Conservation (phyloP, 345 rosid species). For the Salix dunnii region DNA sequence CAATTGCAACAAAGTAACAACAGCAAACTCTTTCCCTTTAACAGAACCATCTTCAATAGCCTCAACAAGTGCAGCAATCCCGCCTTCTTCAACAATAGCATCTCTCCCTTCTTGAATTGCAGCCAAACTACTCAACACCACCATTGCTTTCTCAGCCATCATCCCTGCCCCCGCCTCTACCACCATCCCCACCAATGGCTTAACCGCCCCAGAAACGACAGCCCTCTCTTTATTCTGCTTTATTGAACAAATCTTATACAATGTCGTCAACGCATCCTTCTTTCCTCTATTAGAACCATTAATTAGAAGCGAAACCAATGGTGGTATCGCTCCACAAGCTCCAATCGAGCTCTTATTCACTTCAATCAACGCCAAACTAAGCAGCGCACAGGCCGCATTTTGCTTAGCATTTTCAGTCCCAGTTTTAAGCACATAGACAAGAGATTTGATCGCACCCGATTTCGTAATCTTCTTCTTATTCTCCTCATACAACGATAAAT, state of each 20-base stretch:
- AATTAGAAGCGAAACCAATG: conserved; percentile 74
- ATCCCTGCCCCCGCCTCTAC: conserved; percentile 78
- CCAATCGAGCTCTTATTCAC: conserved; percentile 86
- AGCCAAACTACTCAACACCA: conserved; percentile 73
- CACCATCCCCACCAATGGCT: conserved; percentile 76
- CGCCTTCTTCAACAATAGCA: conserved; percentile 82
- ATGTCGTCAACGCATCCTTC: conserved; percentile 84
- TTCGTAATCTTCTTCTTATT: conserved; percentile 58
- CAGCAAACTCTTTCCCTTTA: conserved; percentile 88
- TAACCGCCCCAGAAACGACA: conserved; percentile 80
- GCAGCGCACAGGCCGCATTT: conserved; percentile 86
- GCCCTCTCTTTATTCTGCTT: conserved; percentile 89
- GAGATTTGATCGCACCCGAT: conserved; percentile 76
- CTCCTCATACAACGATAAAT: conserved; percentile 71
- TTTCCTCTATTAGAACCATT: conserved; percentile 81
- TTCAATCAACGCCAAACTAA: conserved; percentile 76
- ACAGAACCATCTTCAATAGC: conserved; percentile 82
- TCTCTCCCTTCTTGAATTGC: conserved; percentile 68
- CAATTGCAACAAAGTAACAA: conserved; percentile 72
- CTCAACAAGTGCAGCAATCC: conserved; percentile 85
- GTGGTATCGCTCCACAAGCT: conserved; percentile 90
- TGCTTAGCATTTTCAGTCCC: conserved; percentile 97
- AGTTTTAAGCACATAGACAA: conserved; percentile 80
- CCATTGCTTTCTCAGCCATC: conserved; percentile 97
- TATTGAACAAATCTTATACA: conserved; percentile 79